Evolutionary conservation across 495 filamentous ascomycete species (phyloP).

Genomic region (Hypoxylon trugodes): DNA sequence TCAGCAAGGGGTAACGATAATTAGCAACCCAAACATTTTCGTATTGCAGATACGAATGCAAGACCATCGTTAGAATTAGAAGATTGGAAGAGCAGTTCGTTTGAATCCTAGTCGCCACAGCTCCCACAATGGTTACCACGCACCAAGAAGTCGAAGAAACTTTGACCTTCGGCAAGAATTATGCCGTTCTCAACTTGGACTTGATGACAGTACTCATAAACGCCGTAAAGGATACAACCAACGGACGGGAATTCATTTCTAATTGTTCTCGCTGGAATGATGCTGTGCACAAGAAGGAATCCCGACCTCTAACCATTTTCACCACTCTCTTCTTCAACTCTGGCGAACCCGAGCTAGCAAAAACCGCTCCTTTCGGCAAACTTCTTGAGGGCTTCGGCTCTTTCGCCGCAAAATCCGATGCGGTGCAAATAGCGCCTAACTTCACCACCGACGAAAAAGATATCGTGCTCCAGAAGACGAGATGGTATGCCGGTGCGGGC

Average conservation of each 20-base stretch:
- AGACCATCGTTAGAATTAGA: too few relatives aligned
- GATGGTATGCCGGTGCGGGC: constrained; percentile 53
- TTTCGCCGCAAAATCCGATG: constrained; percentile 28
- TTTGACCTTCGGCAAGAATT: constrained; percentile 47
- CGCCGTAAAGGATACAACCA: constrained; percentile 40
- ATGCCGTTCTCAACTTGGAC: constrained; percentile 58
- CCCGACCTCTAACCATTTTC: constrained; percentile 51
- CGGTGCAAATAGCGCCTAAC: constrained; percentile 41
- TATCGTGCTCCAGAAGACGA: constrained; percentile 52
- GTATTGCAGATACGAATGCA: too few relatives aligned
- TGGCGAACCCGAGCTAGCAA: constrained; percentile 45
- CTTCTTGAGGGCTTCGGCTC: constrained; percentile 39
- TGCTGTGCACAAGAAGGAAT: constrained; percentile 47
- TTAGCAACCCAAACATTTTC: not conserved
- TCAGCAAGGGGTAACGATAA: not conserved
- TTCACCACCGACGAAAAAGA: constrained; percentile 49
- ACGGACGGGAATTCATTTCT: constrained; percentile 44
- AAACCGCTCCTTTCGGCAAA: constrained; percentile 45
- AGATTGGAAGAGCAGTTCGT: too few relatives aligned
- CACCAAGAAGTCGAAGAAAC: not conserved
- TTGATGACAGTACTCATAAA: constrained; percentile 52
- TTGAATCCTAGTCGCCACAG: not conserved
- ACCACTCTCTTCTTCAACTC: constrained; percentile 50
- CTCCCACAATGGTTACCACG: not conserved
- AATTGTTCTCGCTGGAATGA: constrained; percentile 49